Conservation (phyloP, 2,329 filamentous ascomycete genomes). For the Apiospora rasikravindrae region DNA sequence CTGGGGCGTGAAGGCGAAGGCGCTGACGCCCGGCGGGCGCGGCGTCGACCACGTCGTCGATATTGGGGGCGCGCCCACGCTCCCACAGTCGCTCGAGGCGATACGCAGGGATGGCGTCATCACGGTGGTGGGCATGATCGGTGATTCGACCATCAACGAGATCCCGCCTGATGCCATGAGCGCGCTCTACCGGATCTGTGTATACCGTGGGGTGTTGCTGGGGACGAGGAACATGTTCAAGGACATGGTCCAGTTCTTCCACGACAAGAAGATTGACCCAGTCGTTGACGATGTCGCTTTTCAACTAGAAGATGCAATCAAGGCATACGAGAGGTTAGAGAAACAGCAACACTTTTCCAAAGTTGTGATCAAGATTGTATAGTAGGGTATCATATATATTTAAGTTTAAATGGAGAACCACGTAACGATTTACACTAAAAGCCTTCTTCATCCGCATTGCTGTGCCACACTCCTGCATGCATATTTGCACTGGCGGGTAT, state of each 20-base stretch:
- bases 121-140: conserved; percentile 38
- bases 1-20: conserved; percentile 65
- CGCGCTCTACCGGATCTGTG: conserved; percentile 24
- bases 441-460: neutral
- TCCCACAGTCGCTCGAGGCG: conserved; percentile 60
- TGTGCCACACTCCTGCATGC: neutral
- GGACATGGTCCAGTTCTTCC: conserved; percentile 26
- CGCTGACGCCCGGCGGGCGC: conserved; percentile 47
- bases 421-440: neutral
- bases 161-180: conserved; percentile 23
- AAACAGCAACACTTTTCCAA: conserved; percentile 30
- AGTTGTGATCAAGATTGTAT: conserved; percentile 25
- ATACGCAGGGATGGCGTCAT: conserved; percentile 45
- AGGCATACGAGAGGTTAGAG: conserved; percentile 26
- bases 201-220: conserved; percentile 26
- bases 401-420: neutral
- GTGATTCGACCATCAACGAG: neutral
- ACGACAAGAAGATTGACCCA: conserved; percentile 27
- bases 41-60: conserved; percentile 70
- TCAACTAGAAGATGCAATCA: conserved; percentile 24
- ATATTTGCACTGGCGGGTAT: neutral
- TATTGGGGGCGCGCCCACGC: conserved; percentile 68
- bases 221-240: conserved; percentile 27
- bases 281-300: conserved; percentile 27
- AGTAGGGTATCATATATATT: conserved; percentile 14